These are phyloP conservation scores for Cytospora paraplurivora DNA, from an alignment of 2,329 filamentous ascomycete species.

Conservation along the genomic window DNA sequence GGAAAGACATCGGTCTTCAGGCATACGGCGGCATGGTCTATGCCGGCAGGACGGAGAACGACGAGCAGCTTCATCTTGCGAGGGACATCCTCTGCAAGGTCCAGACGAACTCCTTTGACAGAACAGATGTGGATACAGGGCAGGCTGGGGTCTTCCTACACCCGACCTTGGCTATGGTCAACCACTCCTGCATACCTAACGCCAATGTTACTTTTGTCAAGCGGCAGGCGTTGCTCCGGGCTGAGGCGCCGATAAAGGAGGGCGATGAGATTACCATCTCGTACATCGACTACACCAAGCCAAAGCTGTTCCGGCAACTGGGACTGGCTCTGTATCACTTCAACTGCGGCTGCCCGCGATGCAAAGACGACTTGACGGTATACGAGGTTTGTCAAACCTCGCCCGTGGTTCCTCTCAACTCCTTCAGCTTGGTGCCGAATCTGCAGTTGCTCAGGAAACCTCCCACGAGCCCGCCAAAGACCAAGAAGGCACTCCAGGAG, in stretches of 20 bases:
- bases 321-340: slow-evolving; percentile 55
- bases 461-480: slow-evolving; percentile 36
- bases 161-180: slow-evolving; percentile 58
- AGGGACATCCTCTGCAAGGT: slow-evolving; percentile 59
- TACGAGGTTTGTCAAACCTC: slow-evolving; percentile 53
- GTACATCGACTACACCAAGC: slow-evolving; percentile 58
- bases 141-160: slow-evolving; percentile 60
- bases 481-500: slow-evolving; percentile 32
- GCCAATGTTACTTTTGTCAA: slow-evolving; percentile 59
- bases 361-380: slow-evolving; percentile 52
- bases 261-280: slow-evolving; percentile 63
- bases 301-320: slow-evolving; percentile 45
- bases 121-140: slow-evolving; percentile 54
- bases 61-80: slow-evolving; percentile 43
- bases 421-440: slow-evolving; percentile 48
- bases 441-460: slow-evolving; percentile 38
- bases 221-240: slow-evolving; percentile 53
- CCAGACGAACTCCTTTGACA: slow-evolving; percentile 63
- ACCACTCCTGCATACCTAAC: slow-evolving; percentile 65
- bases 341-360: slow-evolving; percentile 53
- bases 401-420: slow-evolving; percentile 47
- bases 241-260: slow-evolving; percentile 49
- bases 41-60: slow-evolving; percentile 42
- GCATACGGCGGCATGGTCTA: slow-evolving; percentile 53
- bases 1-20: slow-evolving; percentile 53